Evolutionary conservation across 2,329 filamentous ascomycete genomes (phyloP).

Genomic region (Curvularia lunata): DNA sequence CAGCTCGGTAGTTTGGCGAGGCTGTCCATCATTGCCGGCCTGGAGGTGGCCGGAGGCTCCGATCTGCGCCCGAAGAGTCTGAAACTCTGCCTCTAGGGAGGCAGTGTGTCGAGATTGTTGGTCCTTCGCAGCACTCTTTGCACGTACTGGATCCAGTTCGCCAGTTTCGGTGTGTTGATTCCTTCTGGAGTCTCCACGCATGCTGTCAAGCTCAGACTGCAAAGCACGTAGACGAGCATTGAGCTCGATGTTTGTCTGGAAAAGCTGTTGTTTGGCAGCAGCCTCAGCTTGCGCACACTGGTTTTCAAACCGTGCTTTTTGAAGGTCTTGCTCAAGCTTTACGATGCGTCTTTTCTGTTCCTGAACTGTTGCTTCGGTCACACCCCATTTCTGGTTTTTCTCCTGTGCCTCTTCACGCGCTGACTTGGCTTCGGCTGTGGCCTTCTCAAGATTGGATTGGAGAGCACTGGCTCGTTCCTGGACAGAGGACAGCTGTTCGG

Average conservation of each 20-base stretch:
- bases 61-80: constrained; percentile 1
- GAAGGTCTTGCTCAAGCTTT: constrained; percentile 33
- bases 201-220: constrained; percentile 27
- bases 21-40: constrained; percentile 5
- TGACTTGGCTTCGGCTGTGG: constrained; percentile 33
- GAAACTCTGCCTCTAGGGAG: constrained; percentile 1
- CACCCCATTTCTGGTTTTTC: constrained; percentile 15
- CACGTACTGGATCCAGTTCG: constrained; percentile 2
- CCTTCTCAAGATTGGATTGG: constrained; percentile 34
- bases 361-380: constrained; percentile 16
- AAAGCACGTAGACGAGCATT: constrained; percentile 30
- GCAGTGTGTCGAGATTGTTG: not conserved
- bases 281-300: constrained; percentile 36
- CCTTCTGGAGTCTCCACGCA: not conserved
- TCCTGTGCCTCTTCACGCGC: constrained; percentile 34
- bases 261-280: constrained; percentile 35
- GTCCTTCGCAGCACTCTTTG: constrained; percentile 6
- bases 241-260: constrained; percentile 33
- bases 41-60: not conserved
- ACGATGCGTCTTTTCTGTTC: constrained; percentile 21
- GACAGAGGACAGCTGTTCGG: constrained; percentile 31
- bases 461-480: constrained; percentile 36
- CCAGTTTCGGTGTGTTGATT: not conserved
- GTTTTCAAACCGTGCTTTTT: constrained; percentile 33
- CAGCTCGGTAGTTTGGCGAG: constrained; percentile 4